Base-by-base conservation (phyloP, 768 basidiomycete species). In the Infundibulicybe gibba region DNA sequence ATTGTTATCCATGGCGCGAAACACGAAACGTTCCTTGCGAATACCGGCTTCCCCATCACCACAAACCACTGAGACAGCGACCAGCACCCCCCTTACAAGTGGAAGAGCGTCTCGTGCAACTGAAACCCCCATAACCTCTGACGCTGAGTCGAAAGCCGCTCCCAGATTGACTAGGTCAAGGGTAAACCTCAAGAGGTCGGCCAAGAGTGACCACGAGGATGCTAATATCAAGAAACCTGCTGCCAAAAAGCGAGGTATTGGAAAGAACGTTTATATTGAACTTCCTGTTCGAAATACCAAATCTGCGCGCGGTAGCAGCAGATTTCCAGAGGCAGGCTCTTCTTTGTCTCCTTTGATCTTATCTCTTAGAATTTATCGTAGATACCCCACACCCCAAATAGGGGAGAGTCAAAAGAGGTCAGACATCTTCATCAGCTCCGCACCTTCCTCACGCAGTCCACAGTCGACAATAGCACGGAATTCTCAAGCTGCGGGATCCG, bases 111-210 rank as follows among this genome's bases (percentile, higher is more conserved):
- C 81, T 35, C 64, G 63, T 30, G 57, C 49, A 34, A 60, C 72
- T 57, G 74, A 73, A 55, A 81, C 81, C 43, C 81, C 83, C 54
- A 65, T 65, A 35, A 81, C 80, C 25, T 83, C 81, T 49, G 74
- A 77, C 39, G 46, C 60, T 34, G 48, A 54, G n/a, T 25, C 25
- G 8, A 25, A 25, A 8, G 25, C 8, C 25, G 25, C 25, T 25
- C 25, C 25, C 8, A 25, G 25, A 25, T 3, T 25, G 25, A 25
- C 25, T 8, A 25, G 25, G 25, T 25, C 25, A 25, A 25, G 25
- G 25, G 25, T 25, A 25, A 25, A 25, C 25, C 8, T 25, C 4
- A 25, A 25, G 25, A 25, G 25, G 25, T 3, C 25, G 25, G 25
- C 25, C 8, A 25, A 25, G 25, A 25, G 25, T 25, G 25, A 25